Conservation (phyloP, 371 early-diverging fungal genomes). For the Zychaea mexicana region DNA sequence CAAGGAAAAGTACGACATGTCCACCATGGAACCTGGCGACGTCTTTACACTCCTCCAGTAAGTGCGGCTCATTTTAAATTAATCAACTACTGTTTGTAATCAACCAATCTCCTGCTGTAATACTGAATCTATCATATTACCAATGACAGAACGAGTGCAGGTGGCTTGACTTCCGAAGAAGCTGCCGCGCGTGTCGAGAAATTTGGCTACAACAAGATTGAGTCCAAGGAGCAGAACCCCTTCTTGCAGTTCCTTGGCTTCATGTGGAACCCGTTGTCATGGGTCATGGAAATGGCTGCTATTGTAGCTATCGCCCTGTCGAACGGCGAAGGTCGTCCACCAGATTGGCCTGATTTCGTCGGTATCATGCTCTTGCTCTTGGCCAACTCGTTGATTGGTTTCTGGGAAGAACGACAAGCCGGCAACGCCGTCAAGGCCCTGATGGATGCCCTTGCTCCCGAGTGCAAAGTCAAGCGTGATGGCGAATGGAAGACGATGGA, state of each 20-base stretch:
- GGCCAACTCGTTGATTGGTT: slow-evolving; percentile 87
- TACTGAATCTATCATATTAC: not conserved
- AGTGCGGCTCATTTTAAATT: slow-evolving; percentile 12
- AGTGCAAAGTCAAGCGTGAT: slow-evolving; percentile 71
- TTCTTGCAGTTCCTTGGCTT: slow-evolving; percentile 86
- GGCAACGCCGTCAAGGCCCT: slow-evolving; percentile 80
- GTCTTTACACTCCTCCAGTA: slow-evolving; percentile 73
- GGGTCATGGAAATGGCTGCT: slow-evolving; percentile 83
- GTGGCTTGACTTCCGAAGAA: slow-evolving; percentile 68
- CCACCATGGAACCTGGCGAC: slow-evolving; percentile 77
- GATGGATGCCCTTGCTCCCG: slow-evolving; percentile 77
- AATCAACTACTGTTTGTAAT: too few species aligned
- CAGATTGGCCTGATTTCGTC: slow-evolving; percentile 86
- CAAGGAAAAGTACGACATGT: slow-evolving; percentile 81
- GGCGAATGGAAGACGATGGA: slow-evolving; percentile 62
- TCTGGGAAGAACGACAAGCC: slow-evolving; percentile 82
- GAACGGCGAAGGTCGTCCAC: slow-evolving; percentile 67
- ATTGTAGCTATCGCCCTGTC: slow-evolving; percentile 74
- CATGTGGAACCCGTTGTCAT: slow-evolving; percentile 84
- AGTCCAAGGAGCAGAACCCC: slow-evolving; percentile 79
- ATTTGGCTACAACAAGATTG: slow-evolving; percentile 74
- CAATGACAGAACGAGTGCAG: slow-evolving; percentile 49
- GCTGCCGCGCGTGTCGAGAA: slow-evolving; percentile 64
- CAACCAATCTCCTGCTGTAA: too few species aligned
- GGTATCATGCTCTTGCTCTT: slow-evolving; percentile 82